Evolutionary conservation across 805 yeast species (phyloP).

Genomic region (Candida nitratophila): DNA sequence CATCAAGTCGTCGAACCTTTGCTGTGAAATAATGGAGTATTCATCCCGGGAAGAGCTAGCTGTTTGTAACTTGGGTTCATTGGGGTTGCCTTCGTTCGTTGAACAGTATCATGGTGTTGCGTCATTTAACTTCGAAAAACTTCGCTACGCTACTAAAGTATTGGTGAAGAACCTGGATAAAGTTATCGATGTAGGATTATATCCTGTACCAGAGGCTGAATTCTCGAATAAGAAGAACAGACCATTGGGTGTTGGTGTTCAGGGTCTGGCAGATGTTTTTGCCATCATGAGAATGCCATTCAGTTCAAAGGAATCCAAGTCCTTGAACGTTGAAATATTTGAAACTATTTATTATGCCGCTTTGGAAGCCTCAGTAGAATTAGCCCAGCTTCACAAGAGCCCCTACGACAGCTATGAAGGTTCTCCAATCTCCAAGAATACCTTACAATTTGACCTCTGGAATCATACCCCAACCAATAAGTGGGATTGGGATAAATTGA

Average conservation of each 20-base stretch:
- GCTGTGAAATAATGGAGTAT: conserved; percentile 92
- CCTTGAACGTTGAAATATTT: conserved; percentile 75
- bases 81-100: conserved; percentile 80
- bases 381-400: conserved; percentile 62
- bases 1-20: conserved; percentile 87
- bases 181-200: conserved; percentile 77
- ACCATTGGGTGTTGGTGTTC: conserved; percentile 97
- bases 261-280: conserved; percentile 90
- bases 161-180: conserved; percentile 71
- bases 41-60: conserved; percentile 91
- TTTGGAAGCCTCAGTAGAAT: conserved; percentile 77
- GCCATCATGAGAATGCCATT: conserved; percentile 77
- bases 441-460: conserved; percentile 87
- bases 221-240: conserved; percentile 75
- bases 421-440: conserved; percentile 85
- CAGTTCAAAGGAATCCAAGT: conserved; percentile 73
- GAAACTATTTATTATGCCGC: conserved; percentile 96
- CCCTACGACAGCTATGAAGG: conserved; percentile 65
- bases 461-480: conserved; percentile 64
- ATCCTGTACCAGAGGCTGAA: conserved; percentile 76
- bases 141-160: conserved; percentile 74
- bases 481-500: conserved; percentile 82
- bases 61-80: conserved; percentile 89
- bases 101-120: conserved; percentile 23
- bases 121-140: conserved; percentile 60